Base-by-base conservation (phyloP, 1,284 basidiomycete species). In the Apiotrichum veenhuisii region DNA sequence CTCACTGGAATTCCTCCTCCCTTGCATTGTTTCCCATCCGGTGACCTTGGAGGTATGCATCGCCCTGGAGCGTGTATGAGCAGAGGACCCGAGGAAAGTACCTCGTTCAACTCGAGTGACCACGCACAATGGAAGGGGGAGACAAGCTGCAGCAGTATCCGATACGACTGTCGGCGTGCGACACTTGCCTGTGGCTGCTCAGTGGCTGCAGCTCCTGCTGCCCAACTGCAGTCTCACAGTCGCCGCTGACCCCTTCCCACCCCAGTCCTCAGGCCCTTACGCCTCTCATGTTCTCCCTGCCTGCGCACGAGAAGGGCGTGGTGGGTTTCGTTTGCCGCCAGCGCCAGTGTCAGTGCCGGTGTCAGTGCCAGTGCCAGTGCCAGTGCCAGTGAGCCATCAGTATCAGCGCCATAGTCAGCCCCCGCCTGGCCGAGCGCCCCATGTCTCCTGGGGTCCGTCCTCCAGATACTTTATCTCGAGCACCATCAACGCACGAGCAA, bases 391-490 rank as follows among this genome's bases (percentile, higher is more conserved):
- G 43, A 11, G 33, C n/a, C 36, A 27, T 8, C 37, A 38, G 37
- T n/a, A n/a, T n/a, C 25, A 44, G 23, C 25, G 25, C 30, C 30
- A 46, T 46, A 18, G 23, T 17, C 25, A 46, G 44, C 27, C 44
- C 15, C 3, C 44, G 27, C 44, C 44, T 27, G 12, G n/a, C n/a
- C n/a, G n/a, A n/a, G 26, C 44, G 44, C 44, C 27, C 44, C 44
- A 11, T 30, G 44, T n/a, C 15, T 33, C 44, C 44, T 33, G 9
- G 22, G 18, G 44, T 33, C 44, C 23, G n/a, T 20, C 40, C 20
- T 5, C 40, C 26, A 37, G 47, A 49, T 49, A 49, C 47, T 49
- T 49, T 49, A 49, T 49, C 47, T 49, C 36, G 36, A 49, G 36
- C 12, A 23, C 15, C 8, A 22, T 38, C 11, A 12, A 25, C 23